Conservation (phyloP, 345 rosid genomes). For the Eutrema yunnanense region DNA sequence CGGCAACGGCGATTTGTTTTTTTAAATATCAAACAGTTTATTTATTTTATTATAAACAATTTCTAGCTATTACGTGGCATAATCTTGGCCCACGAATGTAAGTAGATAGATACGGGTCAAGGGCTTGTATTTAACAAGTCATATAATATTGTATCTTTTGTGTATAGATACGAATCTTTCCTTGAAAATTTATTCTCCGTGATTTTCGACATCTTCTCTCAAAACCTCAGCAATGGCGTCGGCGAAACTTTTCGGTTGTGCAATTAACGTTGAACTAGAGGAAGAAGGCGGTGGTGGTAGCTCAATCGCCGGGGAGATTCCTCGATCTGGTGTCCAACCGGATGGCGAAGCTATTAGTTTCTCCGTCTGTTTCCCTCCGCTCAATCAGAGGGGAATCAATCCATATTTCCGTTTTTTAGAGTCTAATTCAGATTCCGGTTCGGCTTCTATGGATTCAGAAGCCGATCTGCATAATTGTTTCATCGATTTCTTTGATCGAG, state of each 20-base stretch:
- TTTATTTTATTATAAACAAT: neutral
- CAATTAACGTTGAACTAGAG: neutral
- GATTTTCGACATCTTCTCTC: neutral
- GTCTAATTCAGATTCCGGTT: conserved; percentile 7
- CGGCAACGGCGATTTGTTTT: conserved; percentile 50
- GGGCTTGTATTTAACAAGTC: no score
- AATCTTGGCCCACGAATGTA: neutral
- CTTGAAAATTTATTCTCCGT: neutral
- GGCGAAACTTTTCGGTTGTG: conserved; percentile 13
- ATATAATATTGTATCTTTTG: neutral
- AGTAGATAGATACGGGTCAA: neutral
- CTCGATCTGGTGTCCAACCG: neutral
- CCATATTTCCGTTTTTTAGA: neutral
- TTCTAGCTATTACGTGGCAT: conserved; percentile 9
- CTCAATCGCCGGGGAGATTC: neutral
- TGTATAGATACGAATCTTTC: neutral
- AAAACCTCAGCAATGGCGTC: conserved; percentile 6
- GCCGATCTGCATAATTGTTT: neutral
- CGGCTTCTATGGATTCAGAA: neutral
- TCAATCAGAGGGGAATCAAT: neutral
- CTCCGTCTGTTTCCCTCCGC: neutral
- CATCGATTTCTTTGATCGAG: conserved; percentile 22
- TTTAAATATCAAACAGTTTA: neutral
- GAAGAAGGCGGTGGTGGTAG: neutral
- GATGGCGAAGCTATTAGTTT: neutral